A percentile compares a stretch with the other conserved stretches of the same genome.
phyloP scores from a whole-genome alignment of 2,329 filamentous ascomycete genomes.

The Aspergillus sp. region DNA sequence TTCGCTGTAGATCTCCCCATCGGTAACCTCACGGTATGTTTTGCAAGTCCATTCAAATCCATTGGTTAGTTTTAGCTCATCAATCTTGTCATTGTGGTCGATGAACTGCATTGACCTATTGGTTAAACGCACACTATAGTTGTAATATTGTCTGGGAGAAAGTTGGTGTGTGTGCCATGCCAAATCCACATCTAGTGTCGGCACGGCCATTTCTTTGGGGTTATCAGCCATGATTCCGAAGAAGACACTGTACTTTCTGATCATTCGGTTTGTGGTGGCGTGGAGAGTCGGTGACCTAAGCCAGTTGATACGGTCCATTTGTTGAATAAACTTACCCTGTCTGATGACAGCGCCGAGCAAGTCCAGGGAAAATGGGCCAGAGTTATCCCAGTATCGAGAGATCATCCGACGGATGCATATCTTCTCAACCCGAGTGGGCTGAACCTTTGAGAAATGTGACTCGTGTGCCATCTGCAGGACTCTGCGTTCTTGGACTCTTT shows the following conservation, averaged over 20 bases:
- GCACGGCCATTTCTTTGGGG: conserved; percentile 33
- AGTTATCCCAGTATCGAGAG: conserved; percentile 46
- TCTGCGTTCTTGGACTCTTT: conserved; percentile 40
- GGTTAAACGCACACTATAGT: conserved; percentile 53
- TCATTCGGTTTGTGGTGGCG: conserved; percentile 64
- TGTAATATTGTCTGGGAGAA: conserved; percentile 63
- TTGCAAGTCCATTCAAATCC: conserved; percentile 73
- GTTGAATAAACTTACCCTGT: conserved; percentile 45
- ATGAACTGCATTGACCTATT: conserved; percentile 53
- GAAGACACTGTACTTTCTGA: conserved; percentile 56
- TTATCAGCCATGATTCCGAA: conserved; percentile 43
- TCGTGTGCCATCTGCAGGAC: conserved; percentile 36
- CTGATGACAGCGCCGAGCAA: conserved; percentile 45
- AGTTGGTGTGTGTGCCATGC: conserved; percentile 72
- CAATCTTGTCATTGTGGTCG: conserved; percentile 82
- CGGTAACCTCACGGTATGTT: conserved; percentile 56
- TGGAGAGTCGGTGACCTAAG: conserved; percentile 67
- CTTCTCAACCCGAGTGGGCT: conserved; percentile 20
- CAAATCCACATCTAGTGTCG: conserved; percentile 41
- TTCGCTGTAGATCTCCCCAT: conserved; percentile 4
- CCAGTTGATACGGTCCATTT: conserved; percentile 78
- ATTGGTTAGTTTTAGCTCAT: conserved; percentile 63
- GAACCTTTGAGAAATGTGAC: conserved; percentile 6
- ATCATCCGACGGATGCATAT: conserved; percentile 44
- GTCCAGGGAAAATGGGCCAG: conserved; percentile 40